A percentile compares a stretch with the other conserved stretches of the same genome.
These are phyloP conservation scores for Spinacia oleracea DNA, from an alignment of 179 eudicot species.

Conservation along the genomic window DNA sequence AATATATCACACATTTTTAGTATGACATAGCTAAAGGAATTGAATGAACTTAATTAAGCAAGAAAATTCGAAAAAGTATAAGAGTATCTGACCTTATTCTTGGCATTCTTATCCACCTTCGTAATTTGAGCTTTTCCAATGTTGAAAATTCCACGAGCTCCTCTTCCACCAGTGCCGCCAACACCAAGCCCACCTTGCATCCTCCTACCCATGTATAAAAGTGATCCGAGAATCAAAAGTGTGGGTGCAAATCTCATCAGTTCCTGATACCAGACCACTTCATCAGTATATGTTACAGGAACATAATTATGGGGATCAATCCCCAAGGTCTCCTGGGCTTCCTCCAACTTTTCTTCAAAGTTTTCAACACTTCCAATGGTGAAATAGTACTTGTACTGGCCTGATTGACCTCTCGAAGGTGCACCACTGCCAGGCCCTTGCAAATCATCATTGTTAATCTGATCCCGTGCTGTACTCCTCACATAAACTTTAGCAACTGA, in stretches of 20 bases:
- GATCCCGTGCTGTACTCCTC: conserved; percentile 51
- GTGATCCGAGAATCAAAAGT: conserved; percentile 53
- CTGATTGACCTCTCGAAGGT: conserved; percentile 33
- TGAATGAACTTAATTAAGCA: not conserved
- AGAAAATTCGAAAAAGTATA: not conserved
- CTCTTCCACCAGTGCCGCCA: conserved; percentile 56
- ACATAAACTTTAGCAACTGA: conserved; percentile 85
- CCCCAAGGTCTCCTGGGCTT: conserved; percentile 71
- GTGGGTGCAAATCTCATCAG: conserved; percentile 57
- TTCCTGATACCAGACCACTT: conserved; percentile 61
- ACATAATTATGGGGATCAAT: conserved; percentile 66
- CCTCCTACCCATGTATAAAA: conserved; percentile 55
- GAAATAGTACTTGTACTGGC: conserved; percentile 64
- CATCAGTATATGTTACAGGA: conserved; percentile 61
- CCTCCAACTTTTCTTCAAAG: conserved; percentile 80
- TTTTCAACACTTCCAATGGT: conserved; percentile 76
- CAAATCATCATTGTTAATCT: conserved; percentile 32
- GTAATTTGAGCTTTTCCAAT: conserved; percentile 76
- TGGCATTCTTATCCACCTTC: conserved; percentile 72
- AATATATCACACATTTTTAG: not conserved
- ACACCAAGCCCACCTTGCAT: conserved; percentile 70
- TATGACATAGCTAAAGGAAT: not conserved
- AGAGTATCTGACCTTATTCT: conserved; percentile 57
- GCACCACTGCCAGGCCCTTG: conserved; percentile 44
- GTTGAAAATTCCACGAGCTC: conserved; percentile 72